Base-by-base conservation (phyloP, 495 filamentous ascomycete species). In the Trichoderma reesei region DNA sequence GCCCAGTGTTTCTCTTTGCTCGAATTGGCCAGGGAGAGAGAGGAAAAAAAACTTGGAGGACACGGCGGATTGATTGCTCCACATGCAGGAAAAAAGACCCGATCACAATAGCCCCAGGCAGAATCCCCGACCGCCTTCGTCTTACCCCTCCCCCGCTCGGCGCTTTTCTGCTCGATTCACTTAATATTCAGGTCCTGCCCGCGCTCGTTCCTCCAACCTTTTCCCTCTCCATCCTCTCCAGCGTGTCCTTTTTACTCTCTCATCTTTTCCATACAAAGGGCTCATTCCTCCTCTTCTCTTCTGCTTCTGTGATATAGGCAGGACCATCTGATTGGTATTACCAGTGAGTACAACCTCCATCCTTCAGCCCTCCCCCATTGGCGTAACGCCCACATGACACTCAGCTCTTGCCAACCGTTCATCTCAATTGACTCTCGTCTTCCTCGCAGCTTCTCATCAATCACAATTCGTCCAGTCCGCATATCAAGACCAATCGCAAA, bases 401-500 rank as follows among this genome's bases (percentile, higher is more conserved):
- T n/a, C n/a, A n/a, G n/a, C n/a, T n/a, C n/a, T n/a, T n/a, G n/a
- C n/a, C n/a, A n/a, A n/a, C n/a, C n/a, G n/a, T n/a, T n/a, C n/a
- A n/a, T n/a, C n/a, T n/a, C 26, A 9, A 56, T 16, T 56, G n/a
- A 56, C 48, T 39, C 10, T 5, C 16, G 18, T 33, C 20, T 1
- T 56, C 20, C 9, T 26, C 33, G 18, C 18, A 11, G 7, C 48
- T 10, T 11, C 10, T 26, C 9, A 10, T 56, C 6, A 33, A 33
- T 9, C 18, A 26, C 20, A 31, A 56, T 33, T 56, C n/a, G 48
- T 56, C 48, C 7, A 56, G 48, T 31, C 48, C 48, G 48, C 34
- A 56, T 56, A n/a, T 10, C 51, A 0, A 13, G 34, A 56, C 51
- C 61, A 63, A 63, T 42, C 18, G 61, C 10, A 82, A 90, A 80